Conservation (phyloP, 202 grass and related monocot genomes). For the Zizania palustris region DNA sequence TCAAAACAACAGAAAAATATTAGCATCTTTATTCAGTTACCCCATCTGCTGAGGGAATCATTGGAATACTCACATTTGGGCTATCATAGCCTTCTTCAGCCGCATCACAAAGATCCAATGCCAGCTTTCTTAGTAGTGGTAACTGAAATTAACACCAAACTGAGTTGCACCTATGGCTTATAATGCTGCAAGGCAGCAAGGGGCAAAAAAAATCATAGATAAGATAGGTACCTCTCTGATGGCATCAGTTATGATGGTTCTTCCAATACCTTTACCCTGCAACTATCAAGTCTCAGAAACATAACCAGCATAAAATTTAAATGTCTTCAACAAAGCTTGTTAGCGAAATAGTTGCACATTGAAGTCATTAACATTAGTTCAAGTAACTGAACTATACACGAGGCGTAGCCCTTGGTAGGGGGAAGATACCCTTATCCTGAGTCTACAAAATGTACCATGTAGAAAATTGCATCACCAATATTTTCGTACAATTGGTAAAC, state of each 20-base stretch:
- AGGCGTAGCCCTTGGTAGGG: not conserved
- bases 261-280: conserved; percentile 80
- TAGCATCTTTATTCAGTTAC: not conserved
- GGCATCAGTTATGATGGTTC: conserved; percentile 60
- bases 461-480: not conserved
- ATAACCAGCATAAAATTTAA: not conserved
- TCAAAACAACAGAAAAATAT: conserved; percentile 26
- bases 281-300: conserved; percentile 29
- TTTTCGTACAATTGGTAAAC: not conserved
- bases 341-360: not conserved
- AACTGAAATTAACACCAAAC: conserved; percentile 45
- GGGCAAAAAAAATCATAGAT: not conserved
- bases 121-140: conserved; percentile 58
- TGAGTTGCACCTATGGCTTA: not conserved
- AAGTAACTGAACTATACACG: not conserved
- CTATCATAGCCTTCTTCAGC: conserved; percentile 74
- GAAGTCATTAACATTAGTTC: not conserved
- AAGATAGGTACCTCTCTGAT: conserved; percentile 52
- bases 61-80: conserved; percentile 54
- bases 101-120: conserved; percentile 81
- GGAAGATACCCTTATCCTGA: not conserved
- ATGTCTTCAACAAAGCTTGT: not conserved
- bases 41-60: not conserved
- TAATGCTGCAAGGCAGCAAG: not conserved
- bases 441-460: not conserved